phyloP scores from a whole-genome alignment of 1,284 basidiomycete species.

The Meira nashicola region DNA sequence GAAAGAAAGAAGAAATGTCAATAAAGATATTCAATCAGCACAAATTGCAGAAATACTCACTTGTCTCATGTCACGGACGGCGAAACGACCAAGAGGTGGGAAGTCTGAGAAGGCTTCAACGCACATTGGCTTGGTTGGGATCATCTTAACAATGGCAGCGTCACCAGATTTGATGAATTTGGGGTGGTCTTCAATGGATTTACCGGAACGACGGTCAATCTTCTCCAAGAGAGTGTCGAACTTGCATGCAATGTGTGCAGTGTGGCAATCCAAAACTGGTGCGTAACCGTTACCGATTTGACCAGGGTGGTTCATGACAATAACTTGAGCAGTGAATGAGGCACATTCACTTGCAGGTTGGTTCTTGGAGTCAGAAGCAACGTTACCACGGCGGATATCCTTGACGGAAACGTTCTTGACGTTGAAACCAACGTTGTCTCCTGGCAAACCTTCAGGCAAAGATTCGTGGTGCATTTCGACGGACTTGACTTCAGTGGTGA shows the following conservation, averaged over 20 bases:
- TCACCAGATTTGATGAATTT: constrained; percentile 72
- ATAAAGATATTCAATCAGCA: no score
- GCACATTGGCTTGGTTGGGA: constrained; percentile 96
- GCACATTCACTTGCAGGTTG: constrained; percentile 99
- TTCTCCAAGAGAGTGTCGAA: constrained; percentile 97
- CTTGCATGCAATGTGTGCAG: constrained; percentile 99
- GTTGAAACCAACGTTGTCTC: constrained; percentile 96
- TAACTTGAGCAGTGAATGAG: constrained; percentile 99
- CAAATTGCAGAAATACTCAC: no score
- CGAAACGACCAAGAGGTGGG: constrained; percentile 97
- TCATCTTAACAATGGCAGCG: constrained; percentile 90
- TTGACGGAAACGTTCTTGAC: constrained; percentile 98
- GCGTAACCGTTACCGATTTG: constrained; percentile 98
- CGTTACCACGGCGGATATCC: constrained; percentile 99
- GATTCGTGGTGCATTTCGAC: constrained; percentile 99
- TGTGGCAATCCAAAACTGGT: constrained; percentile 99
- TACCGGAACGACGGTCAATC: constrained; percentile 92
- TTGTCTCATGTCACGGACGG: constrained; percentile 59
- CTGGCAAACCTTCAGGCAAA: constrained; percentile 86
- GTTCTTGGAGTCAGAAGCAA: constrained; percentile 99
- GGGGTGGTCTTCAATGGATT: constrained; percentile 77
- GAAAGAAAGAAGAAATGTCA: no score
- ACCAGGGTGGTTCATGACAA: constrained; percentile 99
- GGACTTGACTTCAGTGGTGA: constrained; percentile 99
- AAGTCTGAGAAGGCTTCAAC: constrained; percentile 97